Evolutionary conservation across 2,329 filamentous ascomycete genomes (phyloP), one percentile per base, ranked within the genome.

Genomic region (Epichloe baconii): DNA sequence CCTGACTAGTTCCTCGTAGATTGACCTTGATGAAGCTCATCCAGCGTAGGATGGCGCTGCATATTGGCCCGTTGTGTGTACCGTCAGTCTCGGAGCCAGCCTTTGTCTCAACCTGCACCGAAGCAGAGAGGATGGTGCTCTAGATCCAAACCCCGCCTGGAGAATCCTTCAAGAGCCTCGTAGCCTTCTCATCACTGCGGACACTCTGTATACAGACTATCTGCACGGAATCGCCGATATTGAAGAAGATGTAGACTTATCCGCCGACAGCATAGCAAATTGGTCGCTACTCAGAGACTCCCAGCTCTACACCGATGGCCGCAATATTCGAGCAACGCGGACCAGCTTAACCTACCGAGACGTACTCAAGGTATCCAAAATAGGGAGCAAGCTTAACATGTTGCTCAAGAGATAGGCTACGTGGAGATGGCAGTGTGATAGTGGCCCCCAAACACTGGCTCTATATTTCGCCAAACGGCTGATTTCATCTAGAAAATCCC

Each of bases 21-120:
- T 48, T 49, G 35, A n/a, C 19, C 6, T 46, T 51, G 35, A 23
- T 40, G 40, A 63, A 62, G 59, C 66, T 68, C 64, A 68, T 68
- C 59, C 56, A 48, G 53, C 52, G 53, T 57, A 72, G 73, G 91
- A 98, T 65, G 93, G 91, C 2, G 71, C 78, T 8, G 88, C 91
- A 10, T 98, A 98, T 64, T 78, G 86, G 62, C 86, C 86, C 1
- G 81, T 94, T 14, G 91, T 96, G 12, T 93, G 88, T 56, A 97
- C 93, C 2, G 83, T 97, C 55, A 95, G 88, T 68, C 71, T 98
- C 7, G 88, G 88, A 0, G 80, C 80, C 10, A 80, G 80, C 46
- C 72, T 95, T 8, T 88, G 91, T 52, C 73, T 97, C 48, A 83
- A 95, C 58, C 71, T 97, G 14, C 82, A 86, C 64, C 73, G 74